Base-by-base conservation (phyloP, 306 rosid genomes). In the Prinsepia uniflora region DNA sequence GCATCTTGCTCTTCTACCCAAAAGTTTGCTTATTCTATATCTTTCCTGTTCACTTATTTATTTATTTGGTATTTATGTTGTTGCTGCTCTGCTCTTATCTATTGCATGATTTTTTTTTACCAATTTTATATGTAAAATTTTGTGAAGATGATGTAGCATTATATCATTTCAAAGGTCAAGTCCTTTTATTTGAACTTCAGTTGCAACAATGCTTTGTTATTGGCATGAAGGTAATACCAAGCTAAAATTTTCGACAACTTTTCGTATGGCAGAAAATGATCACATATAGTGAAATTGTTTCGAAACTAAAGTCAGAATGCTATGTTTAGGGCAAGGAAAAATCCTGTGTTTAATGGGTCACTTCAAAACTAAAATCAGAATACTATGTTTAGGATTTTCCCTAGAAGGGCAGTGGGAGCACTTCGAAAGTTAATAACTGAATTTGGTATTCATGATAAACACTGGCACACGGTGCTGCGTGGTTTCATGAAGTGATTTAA, bases 41-140 rank as follows among this genome's bases (percentile, higher is more conserved):
- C 14, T 60, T 53, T 46, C 78, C 73, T 59, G 60, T 63, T 19
- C 71, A 7, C 71, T 62, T 5, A 6, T 70, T 70, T 39, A 75
- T 42, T 49, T 14, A 58, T 47, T 24, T 74, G 63, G 66, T 22
- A 24, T 54, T 14, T 44, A 0, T 14, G 55, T 44, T 44, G 65
- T 45, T 58, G 20, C 54, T 10, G 19, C 39, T 6, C 7, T 7
- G 62, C 39, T 8, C 4, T 42, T 36, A 60, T 65, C 44, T 13
- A 65, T 46, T 10, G 10, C 7, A 7, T 44, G 41, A 20, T 13
- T 47, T 7, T 20, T 2, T 30, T 30, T 30, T 1, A 30, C 36
- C 3, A 30, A 46, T 46, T 12, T 5, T 46, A 46, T 46, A 12
- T 46, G 50, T 46, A 46, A 46, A 46, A 46, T 4, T 46, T 46